These are phyloP conservation scores for Solanum hybrid DNA, from an alignment of 305 asterid genomes.

Conservation along the genomic window DNA sequence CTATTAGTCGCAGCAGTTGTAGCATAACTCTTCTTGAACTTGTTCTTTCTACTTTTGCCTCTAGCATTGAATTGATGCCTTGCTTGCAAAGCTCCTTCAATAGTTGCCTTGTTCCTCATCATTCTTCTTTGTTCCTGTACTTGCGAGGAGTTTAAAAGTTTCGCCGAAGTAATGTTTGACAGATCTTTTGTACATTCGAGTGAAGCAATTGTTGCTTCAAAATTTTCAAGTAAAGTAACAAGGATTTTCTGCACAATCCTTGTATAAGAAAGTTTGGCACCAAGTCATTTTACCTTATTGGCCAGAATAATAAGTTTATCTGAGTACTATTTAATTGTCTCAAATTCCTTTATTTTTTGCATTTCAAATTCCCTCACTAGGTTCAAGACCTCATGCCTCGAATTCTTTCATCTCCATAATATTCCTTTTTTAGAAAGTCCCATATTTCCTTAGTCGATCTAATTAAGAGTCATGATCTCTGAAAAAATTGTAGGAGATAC, in stretches of 20 bases:
- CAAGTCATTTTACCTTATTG: not conserved
- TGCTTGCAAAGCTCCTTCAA: not conserved
- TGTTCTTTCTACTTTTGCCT: not conserved
- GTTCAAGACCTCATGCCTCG: not conserved
- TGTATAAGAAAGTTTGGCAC: not conserved
- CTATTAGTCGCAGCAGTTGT: not conserved
- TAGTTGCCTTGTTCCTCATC: not conserved
- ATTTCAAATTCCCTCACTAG: not conserved
- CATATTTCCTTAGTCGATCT: no score
- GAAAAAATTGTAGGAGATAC: no score
- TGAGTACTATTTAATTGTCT: not conserved
- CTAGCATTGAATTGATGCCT: not conserved
- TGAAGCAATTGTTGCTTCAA: not conserved
- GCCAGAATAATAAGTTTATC: not conserved
- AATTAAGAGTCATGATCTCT: no score
- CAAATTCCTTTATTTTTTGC: not conserved
- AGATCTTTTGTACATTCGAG: not conserved
- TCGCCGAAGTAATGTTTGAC: conserved; percentile 2
- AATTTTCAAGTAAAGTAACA: not conserved
- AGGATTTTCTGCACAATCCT: not conserved
- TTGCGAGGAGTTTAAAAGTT: not conserved
- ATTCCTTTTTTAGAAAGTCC: no score
- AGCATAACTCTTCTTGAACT: not conserved
- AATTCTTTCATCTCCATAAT: no score
- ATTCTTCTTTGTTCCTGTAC: not conserved